Base-by-base conservation (phyloP, 495 filamentous ascomycete species). In the Hyaloscypha variabilis region DNA sequence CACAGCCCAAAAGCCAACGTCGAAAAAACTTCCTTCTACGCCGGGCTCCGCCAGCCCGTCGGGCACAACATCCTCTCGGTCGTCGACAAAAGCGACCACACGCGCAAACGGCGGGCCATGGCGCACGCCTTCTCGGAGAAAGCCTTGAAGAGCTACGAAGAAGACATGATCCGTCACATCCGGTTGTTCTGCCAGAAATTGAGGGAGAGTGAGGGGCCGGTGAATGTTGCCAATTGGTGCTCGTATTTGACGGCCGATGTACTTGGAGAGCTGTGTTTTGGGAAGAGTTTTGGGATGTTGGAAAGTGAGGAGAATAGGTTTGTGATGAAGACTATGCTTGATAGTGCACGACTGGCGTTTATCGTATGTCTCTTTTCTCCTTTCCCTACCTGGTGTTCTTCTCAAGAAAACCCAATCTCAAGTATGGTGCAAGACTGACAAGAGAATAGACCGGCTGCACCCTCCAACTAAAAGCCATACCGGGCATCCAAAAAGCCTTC, bases 1-100 rank as follows among this genome's bases (percentile, higher is more conserved):
- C 68, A 76, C 58, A 23, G 57, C 49, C 19, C 64, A 6, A 70
- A 68, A 63, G 73, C 72, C 21, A 73, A 73, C 59, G 69, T 76
- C 24, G 66, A 70, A 58, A 74, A 74, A 62, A 64, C 65, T 8
- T 65, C 68, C 17, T 74, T 71, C 66, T 73, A 76, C 62, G 72
- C 70, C 31, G 74, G 69, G 1, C 57, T 74, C 26, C 69, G 73
- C 46, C 60, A 65, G 21, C 66, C 55, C 2, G 17, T 19, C 13
- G 60, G n/a, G 66, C 71, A 0, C 68, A 68, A 30, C 46, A 71
- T 23, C 71, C 65, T 25, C 69, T 62, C 60, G 54, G 61, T 21
- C 68, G 68, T 65, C 11, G 10, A 59, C n/a, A 65, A 65, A 29
- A 8, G 30, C 10, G 11, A 3, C 10, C 63, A 65, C 26, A 34